Evolutionary conservation across 2,329 filamentous ascomycete species (phyloP).

Genomic region (Cytospora piceicola): DNA sequence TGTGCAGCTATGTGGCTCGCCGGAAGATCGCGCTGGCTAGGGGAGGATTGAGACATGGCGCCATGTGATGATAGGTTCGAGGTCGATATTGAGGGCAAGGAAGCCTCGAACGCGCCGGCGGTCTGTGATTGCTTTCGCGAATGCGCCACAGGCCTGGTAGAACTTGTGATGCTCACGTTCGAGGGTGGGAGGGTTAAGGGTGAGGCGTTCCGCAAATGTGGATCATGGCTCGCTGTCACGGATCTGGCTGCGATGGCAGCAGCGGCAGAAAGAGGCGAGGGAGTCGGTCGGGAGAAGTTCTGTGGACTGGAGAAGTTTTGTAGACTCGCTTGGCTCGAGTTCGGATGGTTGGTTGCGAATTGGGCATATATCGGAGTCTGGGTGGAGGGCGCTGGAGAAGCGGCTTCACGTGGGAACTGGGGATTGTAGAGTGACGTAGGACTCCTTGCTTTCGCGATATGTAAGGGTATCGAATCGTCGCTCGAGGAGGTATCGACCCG

Average conservation of each 20-base stretch:
- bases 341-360: constrained; percentile 50
- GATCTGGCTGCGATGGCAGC: constrained; percentile 34
- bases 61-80: constrained; percentile 57
- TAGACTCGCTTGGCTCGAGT: constrained; percentile 52
- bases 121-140: constrained; percentile 71
- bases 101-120: constrained; percentile 77
- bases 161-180: constrained; percentile 39
- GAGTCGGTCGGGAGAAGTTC: constrained; percentile 62
- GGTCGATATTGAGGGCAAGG: constrained; percentile 64
- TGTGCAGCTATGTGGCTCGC: constrained; percentile 83
- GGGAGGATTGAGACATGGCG: constrained; percentile 52
- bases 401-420: constrained; percentile 31
- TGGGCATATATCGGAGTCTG: constrained; percentile 53
- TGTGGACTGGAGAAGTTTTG: constrained; percentile 63
- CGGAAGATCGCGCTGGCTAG: constrained; percentile 48
- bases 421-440: constrained; percentile 32
- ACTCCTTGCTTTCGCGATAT: constrained; percentile 50
- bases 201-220: constrained; percentile 43
- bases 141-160: constrained; percentile 46
- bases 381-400: constrained; percentile 34
- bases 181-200: constrained; percentile 48
- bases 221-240: constrained; percentile 32
- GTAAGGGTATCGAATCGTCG: constrained; percentile 43
- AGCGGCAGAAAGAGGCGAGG: constrained; percentile 37
- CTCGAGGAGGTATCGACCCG: constrained; percentile 52